phyloP scores from a whole-genome alignment of 345 rosid species.

The Populus ilicifolia region DNA sequence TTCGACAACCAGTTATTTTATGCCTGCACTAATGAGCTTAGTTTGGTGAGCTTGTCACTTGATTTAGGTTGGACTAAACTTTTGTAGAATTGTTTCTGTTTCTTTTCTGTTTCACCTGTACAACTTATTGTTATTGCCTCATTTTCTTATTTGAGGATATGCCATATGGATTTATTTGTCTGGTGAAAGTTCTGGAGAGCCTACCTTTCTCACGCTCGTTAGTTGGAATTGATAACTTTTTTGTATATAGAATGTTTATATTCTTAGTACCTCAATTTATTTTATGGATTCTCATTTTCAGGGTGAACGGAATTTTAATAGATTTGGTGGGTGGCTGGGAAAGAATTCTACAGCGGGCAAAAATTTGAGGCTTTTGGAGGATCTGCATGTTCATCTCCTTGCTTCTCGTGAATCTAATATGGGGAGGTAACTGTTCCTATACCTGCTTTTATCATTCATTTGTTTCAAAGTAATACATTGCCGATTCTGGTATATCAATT shows the following conservation, averaged over 20 bases:
- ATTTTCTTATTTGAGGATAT: background rate
- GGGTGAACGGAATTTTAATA: constrained; percentile 95
- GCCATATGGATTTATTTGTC: background rate
- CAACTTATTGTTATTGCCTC: background rate
- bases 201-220: background rate
- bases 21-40: background rate
- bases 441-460: background rate
- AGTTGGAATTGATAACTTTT: background rate
- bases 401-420: constrained; percentile 80
- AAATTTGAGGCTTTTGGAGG: constrained; percentile 82
- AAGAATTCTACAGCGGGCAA: constrained; percentile 85
- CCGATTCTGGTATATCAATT: too few relatives aligned
- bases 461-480: background rate
- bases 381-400: constrained; percentile 88
- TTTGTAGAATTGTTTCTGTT: background rate
- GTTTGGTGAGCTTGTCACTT: background rate
- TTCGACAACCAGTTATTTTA: background rate
- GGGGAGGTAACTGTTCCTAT: constrained; percentile 54
- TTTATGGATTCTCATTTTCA: constrained; percentile 28
- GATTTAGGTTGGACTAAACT: background rate
- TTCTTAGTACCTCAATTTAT: background rate
- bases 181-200: background rate
- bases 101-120: background rate
- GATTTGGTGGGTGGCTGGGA: constrained; percentile 98
- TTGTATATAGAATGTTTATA: background rate